Evolutionary conservation across 495 filamentous ascomycete genomes (phyloP), one percentile per base, ranked within the genome.

Genomic region (Friedmanniomyces simplex): DNA sequence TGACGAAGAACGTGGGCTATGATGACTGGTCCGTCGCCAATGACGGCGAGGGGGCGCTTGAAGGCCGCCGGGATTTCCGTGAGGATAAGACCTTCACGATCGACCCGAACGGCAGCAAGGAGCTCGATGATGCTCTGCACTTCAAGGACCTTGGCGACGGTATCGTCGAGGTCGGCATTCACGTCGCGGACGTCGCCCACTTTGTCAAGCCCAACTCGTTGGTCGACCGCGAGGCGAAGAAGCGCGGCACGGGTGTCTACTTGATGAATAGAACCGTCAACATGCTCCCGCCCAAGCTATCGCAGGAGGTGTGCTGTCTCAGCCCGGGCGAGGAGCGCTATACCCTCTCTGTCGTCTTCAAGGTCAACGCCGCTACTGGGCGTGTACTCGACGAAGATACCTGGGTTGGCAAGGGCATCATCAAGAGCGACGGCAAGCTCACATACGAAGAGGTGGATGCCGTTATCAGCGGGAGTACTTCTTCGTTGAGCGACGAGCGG

Each of bases 181-280:
- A 98, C 75, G 88, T 98, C 64, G 82, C 90, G 26, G 93, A 98
- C 73, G 88, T 96, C 59, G 87, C 93, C 45, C 89, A 97, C 70
- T 98, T 98, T 59, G 88, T 98, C 68, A 97, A 97, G 75, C 77
- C 82, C 36, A 95, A 94, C 76, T 96, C 93, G 21, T 79, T 98
- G 50, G 91, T 96, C 32, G 93, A 98, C 67, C 86, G 93, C 43
- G 93, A 98, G 73, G 93, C 93, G 1, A 95, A 94, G 81, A 98
- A 98, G 77, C 86, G 93, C 30, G 94, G 91, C 55, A 97, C 93
- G 51, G 91, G 88, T 36, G 93, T 98, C 16, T 90, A 97, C 63
- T 75, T 98, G 51, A 85, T 95, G 71, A 91, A 95, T 72, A 82
- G 89, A 24, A 81, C 87, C 53, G 95, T 95, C 67, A 88, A 91